Evolutionary conservation across 345 rosid genomes (phyloP).

Genomic region (Garcia nutans): DNA sequence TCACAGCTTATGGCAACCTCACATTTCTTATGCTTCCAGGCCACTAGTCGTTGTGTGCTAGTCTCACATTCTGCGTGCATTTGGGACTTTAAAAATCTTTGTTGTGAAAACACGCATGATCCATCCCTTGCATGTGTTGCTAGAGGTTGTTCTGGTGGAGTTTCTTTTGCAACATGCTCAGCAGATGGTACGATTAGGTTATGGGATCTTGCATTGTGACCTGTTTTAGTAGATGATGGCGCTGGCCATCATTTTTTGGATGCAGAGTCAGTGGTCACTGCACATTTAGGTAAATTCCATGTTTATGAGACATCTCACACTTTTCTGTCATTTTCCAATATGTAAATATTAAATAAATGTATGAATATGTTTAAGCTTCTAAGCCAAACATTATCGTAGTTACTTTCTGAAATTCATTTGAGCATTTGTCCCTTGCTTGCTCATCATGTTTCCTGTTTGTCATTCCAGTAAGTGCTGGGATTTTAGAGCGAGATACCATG

Average conservation of each 20-base stretch:
- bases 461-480: slow-evolving; percentile 61
- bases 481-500: slow-evolving; percentile 58
- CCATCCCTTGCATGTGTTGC: slow-evolving; percentile 67
- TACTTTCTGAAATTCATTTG: not conserved
- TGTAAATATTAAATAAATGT: not conserved
- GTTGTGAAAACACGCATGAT: slow-evolving; percentile 74
- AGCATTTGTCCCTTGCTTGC: slow-evolving; percentile 14
- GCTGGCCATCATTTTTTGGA: slow-evolving; percentile 27
- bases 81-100: slow-evolving; percentile 80
- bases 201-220: slow-evolving; percentile 72
- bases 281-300: slow-evolving; percentile 50
- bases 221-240: slow-evolving; percentile 34
- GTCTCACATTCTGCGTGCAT: slow-evolving; percentile 75
- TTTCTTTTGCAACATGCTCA: slow-evolving; percentile 84
- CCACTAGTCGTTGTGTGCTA: slow-evolving; percentile 59
- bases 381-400: not conserved
- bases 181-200: slow-evolving; percentile 79
- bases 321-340: not conserved
- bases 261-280: slow-evolving; percentile 29
- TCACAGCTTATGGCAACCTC: slow-evolving; percentile 23
- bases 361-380: not conserved
- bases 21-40: slow-evolving; percentile 41
- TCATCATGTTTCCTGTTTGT: slow-evolving; percentile 14
- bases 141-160: slow-evolving; percentile 79
- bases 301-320: slow-evolving; percentile 8